Percentiles rank a stretch among this genome's conserved stretches.
phyloP scores from a whole-genome alignment of 306 rosid species.

The Lathyrus sativus region DNA sequence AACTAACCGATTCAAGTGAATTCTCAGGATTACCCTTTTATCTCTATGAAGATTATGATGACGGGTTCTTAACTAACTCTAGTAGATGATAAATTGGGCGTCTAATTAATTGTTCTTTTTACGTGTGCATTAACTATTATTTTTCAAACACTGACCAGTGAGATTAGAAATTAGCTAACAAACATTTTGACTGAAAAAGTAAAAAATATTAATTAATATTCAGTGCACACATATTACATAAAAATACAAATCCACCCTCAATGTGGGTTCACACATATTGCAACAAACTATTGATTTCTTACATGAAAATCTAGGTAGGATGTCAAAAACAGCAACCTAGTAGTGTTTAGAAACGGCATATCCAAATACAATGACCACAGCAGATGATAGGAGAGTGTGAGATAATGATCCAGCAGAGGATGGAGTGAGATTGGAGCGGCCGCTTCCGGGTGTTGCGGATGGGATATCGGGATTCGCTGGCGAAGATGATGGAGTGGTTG shows the following conservation, averaged over 20 bases:
- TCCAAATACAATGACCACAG: constrained; percentile 46
- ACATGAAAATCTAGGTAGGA: constrained; percentile 9
- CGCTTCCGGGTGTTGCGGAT: constrained; percentile 52
- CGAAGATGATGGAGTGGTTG: constrained; percentile 39
- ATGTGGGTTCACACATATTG: constrained; percentile 37
- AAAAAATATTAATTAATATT: constrained; percentile 30
- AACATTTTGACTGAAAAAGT: neutral
- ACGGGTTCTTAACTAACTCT: neutral
- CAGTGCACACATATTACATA: constrained; percentile 17
- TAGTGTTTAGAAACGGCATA: constrained; percentile 35
- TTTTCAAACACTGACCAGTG: too few relatives aligned
- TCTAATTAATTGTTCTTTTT: too few relatives aligned
- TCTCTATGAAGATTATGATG: neutral
- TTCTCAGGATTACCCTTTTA: constrained; percentile 11
- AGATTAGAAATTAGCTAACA: neutral
- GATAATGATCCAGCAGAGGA: constrained; percentile 62
- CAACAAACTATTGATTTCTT: constrained; percentile 1
- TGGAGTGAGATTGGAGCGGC: constrained; percentile 68
- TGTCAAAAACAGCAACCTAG: constrained; percentile 31
- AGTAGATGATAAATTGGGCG: too few relatives aligned
- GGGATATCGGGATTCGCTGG: constrained; percentile 55
- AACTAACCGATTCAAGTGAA: neutral
- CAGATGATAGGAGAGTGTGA: constrained; percentile 43
- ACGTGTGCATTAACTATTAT: too few relatives aligned
- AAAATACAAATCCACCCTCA: constrained; percentile 36